These are phyloP conservation scores for Saccharomycopsis crataegensis DNA, from an alignment of 1,139 yeast species.

Conservation along the genomic window DNA sequence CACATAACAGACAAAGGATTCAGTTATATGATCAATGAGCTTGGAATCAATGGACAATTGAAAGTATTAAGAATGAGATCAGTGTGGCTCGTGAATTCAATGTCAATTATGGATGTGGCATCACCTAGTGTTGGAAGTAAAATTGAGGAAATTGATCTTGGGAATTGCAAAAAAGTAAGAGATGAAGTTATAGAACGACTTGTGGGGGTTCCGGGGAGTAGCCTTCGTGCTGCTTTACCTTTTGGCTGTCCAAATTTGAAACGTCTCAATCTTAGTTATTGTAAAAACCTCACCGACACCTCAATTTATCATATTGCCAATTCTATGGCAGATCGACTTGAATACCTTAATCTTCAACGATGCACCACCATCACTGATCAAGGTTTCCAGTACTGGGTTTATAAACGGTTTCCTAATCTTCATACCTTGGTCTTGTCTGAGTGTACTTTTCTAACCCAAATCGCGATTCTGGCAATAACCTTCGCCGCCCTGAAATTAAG, in stretches of 20 bases:
- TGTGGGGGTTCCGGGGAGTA: slow-evolving; percentile 35
- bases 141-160: slow-evolving; percentile 53
- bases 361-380: slow-evolving; percentile 73
- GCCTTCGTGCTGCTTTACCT: neutral
- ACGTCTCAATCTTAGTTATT: slow-evolving; percentile 53
- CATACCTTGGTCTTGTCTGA: slow-evolving; percentile 51
- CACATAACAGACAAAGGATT: slow-evolving; percentile 73
- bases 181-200: slow-evolving; percentile 64
- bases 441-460: slow-evolving; percentile 67
- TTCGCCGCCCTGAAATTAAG: slow-evolving; percentile 52
- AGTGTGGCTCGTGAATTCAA: slow-evolving; percentile 71
- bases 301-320: slow-evolving; percentile 57
- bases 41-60: slow-evolving; percentile 59
- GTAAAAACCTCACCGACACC: slow-evolving; percentile 65
- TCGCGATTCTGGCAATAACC: slow-evolving; percentile 54
- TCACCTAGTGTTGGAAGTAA: slow-evolving; percentile 56
- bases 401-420: slow-evolving; percentile 45
- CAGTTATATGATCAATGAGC: slow-evolving; percentile 59
- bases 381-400: slow-evolving; percentile 63
- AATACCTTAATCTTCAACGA: slow-evolving; percentile 55
- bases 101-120: slow-evolving; percentile 74
- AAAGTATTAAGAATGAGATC: slow-evolving; percentile 52
- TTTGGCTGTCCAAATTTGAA: slow-evolving; percentile 56
- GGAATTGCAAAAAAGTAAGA: slow-evolving; percentile 66
- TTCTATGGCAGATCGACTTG: slow-evolving; percentile 49